Base-by-base conservation (phyloP, 1,139 yeast species). In the Groenewaldozyma auringiensis region DNA sequence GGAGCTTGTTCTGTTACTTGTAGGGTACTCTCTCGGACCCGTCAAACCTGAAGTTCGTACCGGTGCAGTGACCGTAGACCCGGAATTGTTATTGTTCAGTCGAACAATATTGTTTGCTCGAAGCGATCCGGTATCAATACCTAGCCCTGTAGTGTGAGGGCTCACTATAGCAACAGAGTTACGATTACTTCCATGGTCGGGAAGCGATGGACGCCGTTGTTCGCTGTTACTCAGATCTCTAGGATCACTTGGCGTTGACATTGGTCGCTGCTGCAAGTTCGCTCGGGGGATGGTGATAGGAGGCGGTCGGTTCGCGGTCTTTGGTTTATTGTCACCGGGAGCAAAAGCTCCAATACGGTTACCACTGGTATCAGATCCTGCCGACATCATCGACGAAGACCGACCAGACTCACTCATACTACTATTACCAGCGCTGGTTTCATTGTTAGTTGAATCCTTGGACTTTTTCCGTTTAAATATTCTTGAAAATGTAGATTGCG, bases 401-500 rank as follows among this genome's bases (percentile, higher is more conserved):
- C 20, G 21, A 16, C 38, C 20, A 35, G 38, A 35, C 4, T 35
- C 38, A 18, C 25, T 35, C 16, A 16, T 35, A 20, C 6, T 11
- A 4, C 21, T 14, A 4, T 4, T 22, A 11, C 36, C 36, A n/a
- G 11, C 18, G 18, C 17, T 33, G 14, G 16, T 8, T 14, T 40
- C 42, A 8, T n/a, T 20, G 9, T 21, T 6, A 3, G 38, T 37
- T 17, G 37, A 38, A 13, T 47, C 52, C 20, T 47, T 41, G 8
- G 54, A 49, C 44, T 51, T 52, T 21, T 47, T 47, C 9, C 54
- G 44, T 34, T 53, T 52, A 46, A 56, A 53, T 14, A 55, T 33
- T 35, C 52, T 54, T 40, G 53, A 48, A 41, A 55, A 49, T 14
- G 53, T 44, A 31, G 54, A 46, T 13, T n/a, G 50, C 21, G 37